Evolutionary conservation across 2,329 filamentous ascomycete genomes (phyloP).

Genomic region (Canariomyces notabilis): DNA sequence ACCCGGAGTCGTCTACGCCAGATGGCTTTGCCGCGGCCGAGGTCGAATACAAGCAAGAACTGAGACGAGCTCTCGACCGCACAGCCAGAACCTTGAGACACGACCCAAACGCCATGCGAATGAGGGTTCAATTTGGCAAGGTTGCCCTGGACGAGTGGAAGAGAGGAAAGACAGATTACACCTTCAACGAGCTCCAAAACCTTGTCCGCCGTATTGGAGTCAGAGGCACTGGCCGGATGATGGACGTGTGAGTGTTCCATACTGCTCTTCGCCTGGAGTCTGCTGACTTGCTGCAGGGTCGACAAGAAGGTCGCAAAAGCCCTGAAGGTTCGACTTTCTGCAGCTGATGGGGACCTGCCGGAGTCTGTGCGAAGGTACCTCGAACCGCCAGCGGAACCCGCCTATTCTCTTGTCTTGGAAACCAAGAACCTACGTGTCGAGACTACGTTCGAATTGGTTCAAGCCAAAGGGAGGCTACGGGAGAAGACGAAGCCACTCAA

Average conservation of each 20-base stretch:
- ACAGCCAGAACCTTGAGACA: slow-evolving; percentile 6
- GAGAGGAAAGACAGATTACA: slow-evolving; percentile 17
- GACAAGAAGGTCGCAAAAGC: not conserved
- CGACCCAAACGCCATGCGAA: slow-evolving; percentile 20
- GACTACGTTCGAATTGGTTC: slow-evolving; percentile 12
- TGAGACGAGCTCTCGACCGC: slow-evolving; percentile 6
- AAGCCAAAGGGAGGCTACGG: not conserved
- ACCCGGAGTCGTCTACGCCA: not conserved
- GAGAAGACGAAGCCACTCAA: not conserved
- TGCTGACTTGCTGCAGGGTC: slow-evolving; percentile 9
- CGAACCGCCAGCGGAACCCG: slow-evolving; percentile 3
- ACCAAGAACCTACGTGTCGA: slow-evolving; percentile 23
- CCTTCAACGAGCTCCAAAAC: slow-evolving; percentile 12
- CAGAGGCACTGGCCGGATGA: slow-evolving; percentile 18
- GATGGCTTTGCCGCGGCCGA: not conserved
- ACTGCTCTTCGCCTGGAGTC: not conserved
- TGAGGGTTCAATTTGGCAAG: slow-evolving; percentile 21
- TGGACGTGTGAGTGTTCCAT: slow-evolving; percentile 11
- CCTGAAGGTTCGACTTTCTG: slow-evolving; percentile 2
- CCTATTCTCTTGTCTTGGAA: slow-evolving; percentile 14
- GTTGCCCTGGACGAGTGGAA: slow-evolving; percentile 21
- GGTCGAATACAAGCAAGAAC: slow-evolving; percentile 7
- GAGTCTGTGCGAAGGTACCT: not conserved
- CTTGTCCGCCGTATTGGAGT: slow-evolving; percentile 12
- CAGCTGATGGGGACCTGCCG: not conserved